Evolutionary conservation across 2,329 filamentous ascomycete genomes (phyloP), one percentile per base, ranked within the genome.

Genomic region (Paramyrothecium roridum): DNA sequence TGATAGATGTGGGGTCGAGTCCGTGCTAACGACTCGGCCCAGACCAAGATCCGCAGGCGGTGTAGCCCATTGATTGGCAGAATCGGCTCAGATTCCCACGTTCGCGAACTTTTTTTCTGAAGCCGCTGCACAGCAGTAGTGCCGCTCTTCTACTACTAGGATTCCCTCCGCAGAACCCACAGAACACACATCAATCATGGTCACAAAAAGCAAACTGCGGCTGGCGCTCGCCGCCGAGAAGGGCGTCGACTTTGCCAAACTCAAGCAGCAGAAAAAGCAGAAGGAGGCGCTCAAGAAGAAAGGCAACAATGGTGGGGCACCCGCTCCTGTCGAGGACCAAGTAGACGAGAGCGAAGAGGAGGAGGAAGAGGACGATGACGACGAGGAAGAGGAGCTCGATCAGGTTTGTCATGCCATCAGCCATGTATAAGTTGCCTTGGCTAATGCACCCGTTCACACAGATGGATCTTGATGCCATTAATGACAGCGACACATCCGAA

Each of bases 401-500:
- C 63, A 69, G 54, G 68, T 70, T 54, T 56, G 67, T 52, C 62
- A 64, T 8, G 12, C 61, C 62, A n/a, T 57, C 58, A 6, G 37
- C 4, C 37, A 19, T 43, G 37, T 7, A 6, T 17, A 13, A 17
- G n/a, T 19, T 13, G 37, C 37, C 37, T 13, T 19, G 13, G 37
- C 37, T 43, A 43, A 43, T 43, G 13, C n/a, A 46, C 51, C 20
- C 30, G 45, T 12, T 45, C 8, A 30, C 37, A 13, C 62, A 81
- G 76, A 68, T 82, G 62, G 79, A 86, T 62, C 73, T 81, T 56
- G 77, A 79, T 13, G 82, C 74, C 50, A 73, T 87, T 61, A 79
- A 87, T 67, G 83, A 87, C 61, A 84, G 81, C 68, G 83, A 86
- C 58, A 76, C 73, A 57, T 82, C 79, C 43, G 88, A 95, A 63